Conservation (phyloP, 2,329 filamentous ascomycete species). For the Calonectria ilicicola region DNA sequence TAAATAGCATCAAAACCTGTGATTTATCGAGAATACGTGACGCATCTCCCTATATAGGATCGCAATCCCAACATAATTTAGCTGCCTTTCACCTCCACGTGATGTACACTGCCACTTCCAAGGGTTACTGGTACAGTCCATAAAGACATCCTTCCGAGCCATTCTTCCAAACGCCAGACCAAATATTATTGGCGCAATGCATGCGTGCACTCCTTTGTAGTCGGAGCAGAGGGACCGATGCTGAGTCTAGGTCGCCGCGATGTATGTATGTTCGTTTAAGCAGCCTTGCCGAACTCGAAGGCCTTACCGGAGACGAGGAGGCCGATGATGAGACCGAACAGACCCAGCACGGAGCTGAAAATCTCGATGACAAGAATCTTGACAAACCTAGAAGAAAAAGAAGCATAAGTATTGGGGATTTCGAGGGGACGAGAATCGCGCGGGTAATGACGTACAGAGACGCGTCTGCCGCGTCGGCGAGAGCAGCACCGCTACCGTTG, state of each 20-base stretch:
- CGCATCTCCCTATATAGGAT: constrained; percentile 27
- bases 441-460: constrained; percentile 74
- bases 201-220: constrained; percentile 41
- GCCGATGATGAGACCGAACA: constrained; percentile 96
- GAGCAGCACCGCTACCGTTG: constrained; percentile 95
- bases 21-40: constrained; percentile 36
- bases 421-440: neutral
- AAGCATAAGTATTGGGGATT: constrained; percentile 35
- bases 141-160: constrained; percentile 47
- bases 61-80: constrained; percentile 39
- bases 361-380: constrained; percentile 99
- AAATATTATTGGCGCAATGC: constrained; percentile 53
- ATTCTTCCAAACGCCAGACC: constrained; percentile 57
- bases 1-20: constrained; percentile 30
- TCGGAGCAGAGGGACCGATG: constrained; percentile 37
- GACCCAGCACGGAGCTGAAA: constrained; percentile 95
- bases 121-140: constrained; percentile 51
- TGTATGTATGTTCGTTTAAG: constrained; percentile 36
- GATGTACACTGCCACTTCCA: constrained; percentile 49
- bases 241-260: constrained; percentile 25
- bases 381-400: constrained; percentile 77
- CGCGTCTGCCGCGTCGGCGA: constrained; percentile 94
- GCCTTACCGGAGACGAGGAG: constrained; percentile 90
- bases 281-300: constrained; percentile 70
- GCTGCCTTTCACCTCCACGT: constrained; percentile 44